Base-by-base conservation (phyloP, 345 rosid genomes). In the Dimocarpus longan region DNA sequence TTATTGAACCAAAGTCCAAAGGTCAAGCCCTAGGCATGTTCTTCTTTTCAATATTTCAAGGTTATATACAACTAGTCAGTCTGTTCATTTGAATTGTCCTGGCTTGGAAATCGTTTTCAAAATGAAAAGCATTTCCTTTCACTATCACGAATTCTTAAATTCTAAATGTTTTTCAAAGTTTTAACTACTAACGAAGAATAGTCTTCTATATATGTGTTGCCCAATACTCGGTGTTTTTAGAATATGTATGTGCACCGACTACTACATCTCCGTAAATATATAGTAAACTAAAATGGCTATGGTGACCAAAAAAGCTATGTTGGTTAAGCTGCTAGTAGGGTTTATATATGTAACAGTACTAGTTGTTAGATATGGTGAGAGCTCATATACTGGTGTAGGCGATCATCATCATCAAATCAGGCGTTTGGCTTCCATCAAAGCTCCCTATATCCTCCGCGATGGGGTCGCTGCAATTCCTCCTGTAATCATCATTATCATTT, bases 361-460 rank as follows among this genome's bases (percentile, higher is more conserved):
- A 19, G 22, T 19, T 19, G 21, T 28, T 22, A 10, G 48, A 39
- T 48, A 22, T 10, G 68, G 59, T 39, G 75, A 69, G 59, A 42
- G 80, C 60, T 78, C 80, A 0, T 78, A 70, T 40, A 10, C 70
- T 26, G 70, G 48, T 60, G 69, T 12, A 10, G 63, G 37, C 10
- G 70, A 26, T 50, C 54, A 70, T 48, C 75, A 57, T 6, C 43
- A 44, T 59, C 75, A 59, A 43, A 57, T 57, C 6, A 70, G 52
- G 48, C 32, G 16, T 16, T 24, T 71, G 62, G 44, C 76, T 70
- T 78, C 69, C 19, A 48, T 48, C 39, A 78, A 62, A 52, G n/a
- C 76, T 39, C 62, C 80, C 1, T 59, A 39, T 62, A 4, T 77
- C 13, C 10, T 11, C 44, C 73, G 74, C 54, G 42, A 57, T 57